Evolutionary conservation across 2,329 filamentous ascomycete genomes (phyloP), one percentile per base, ranked within the genome.

Genomic region (Nemania sp.): DNA sequence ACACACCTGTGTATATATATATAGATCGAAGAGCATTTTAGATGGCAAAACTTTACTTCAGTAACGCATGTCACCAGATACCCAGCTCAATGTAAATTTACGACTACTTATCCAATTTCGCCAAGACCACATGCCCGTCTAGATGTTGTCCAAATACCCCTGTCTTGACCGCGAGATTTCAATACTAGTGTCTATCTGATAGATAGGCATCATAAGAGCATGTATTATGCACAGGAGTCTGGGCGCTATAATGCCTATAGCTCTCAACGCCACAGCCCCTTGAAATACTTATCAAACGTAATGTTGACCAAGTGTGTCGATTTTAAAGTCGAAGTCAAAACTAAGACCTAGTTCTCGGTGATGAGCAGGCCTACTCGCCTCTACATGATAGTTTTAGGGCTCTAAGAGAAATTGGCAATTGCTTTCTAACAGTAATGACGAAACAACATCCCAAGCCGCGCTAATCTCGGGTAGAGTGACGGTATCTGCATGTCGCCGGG

Each of bases 1-100:
- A 55, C 43, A 57, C 49, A 18, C 22, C 24, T 45, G n/a, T n/a
- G n/a, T n/a, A 51, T 61, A 67, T 62, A 70, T 58, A 69, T 11
- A 64, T n/a, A 45, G 41, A 45, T 41, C 52, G 20, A 27, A 24
- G 43, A 45, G 20, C 22, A 20, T 47, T 24, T 51, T 59, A 51
- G 64, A 61, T 35, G n/a, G 54, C 47, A 24, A 24, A 53, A 32
- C 43, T 56, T 45, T 22, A 56, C 32, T 43, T 53, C 20, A 26
- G 18, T 24, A 53, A 35, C 27, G 27, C 20, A 54, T 62, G 15
- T 49, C 11, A 35, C 13, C 24, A 53, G 26, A 52, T 65, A 57
- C 57, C 57, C 57, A 53, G n/a, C 62, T 60, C 62, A 52, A 52
- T 61, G 24, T 59, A 67, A n/a, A 62, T 45, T 3, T 45, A 45